phyloP scores from a whole-genome alignment of 139 green algal genomes.

The Zygnema circumcarinatum region DNA sequence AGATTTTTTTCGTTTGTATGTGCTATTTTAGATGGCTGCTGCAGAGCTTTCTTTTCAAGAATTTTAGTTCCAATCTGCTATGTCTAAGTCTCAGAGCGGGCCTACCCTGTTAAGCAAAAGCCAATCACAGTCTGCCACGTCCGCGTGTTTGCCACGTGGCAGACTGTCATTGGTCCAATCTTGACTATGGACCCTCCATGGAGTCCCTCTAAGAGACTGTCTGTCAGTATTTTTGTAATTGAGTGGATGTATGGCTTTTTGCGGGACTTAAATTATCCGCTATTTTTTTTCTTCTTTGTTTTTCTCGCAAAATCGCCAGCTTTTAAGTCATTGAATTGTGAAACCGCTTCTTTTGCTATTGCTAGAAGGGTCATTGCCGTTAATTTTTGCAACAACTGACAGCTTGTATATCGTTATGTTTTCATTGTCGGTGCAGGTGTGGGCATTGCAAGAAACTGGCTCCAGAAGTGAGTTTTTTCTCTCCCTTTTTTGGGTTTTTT shows the following conservation, averaged over 20 bases:
- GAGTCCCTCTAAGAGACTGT: too few relatives aligned
- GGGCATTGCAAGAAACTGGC: slow-evolving; percentile 73
- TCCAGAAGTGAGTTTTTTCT: slow-evolving; percentile 47
- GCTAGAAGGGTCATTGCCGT: background rate
- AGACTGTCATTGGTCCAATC: too few relatives aligned
- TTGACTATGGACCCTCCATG: too few relatives aligned
- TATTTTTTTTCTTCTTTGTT: slow-evolving; percentile 2
- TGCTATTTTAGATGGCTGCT: background rate
- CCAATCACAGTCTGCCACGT: too few relatives aligned
- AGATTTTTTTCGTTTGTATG: background rate
- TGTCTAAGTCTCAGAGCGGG: background rate
- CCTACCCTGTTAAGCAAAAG: too few relatives aligned
- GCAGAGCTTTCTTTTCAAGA: background rate
- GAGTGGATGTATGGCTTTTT: slow-evolving; percentile 2
- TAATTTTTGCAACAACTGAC: too few relatives aligned
- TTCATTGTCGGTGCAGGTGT: slow-evolving; percentile 32
- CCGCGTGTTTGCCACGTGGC: too few relatives aligned
- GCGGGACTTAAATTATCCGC: background rate
- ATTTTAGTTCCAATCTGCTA: background rate
- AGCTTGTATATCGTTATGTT: too few relatives aligned
- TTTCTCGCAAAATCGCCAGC: background rate
- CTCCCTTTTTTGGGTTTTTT: background rate
- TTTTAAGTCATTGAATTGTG: background rate
- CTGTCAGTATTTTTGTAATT: too few relatives aligned
- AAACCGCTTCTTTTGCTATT: background rate